Evolutionary conservation across 2,329 filamentous ascomycete species (phyloP).

Genomic region (Penicillium thymicola): DNA sequence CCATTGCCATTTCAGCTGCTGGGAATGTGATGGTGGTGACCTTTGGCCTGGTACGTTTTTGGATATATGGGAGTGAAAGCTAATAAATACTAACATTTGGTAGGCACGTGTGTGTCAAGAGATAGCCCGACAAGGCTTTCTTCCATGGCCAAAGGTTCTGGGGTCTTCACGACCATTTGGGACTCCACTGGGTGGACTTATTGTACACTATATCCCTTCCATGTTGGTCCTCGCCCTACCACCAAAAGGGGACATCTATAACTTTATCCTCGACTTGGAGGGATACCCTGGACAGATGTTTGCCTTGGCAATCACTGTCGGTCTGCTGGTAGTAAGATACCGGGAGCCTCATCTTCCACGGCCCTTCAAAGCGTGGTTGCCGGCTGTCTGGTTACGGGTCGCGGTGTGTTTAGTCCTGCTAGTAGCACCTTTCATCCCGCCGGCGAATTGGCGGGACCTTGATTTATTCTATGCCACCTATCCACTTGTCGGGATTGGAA

Average conservation of each 20-base stretch:
- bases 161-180: conserved; percentile 65
- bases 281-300: conserved; percentile 65
- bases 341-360: conserved; percentile 58
- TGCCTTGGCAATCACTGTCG: conserved; percentile 55
- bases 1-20: conserved; percentile 64
- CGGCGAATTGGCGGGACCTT: conserved; percentile 47
- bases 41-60: conserved; percentile 59
- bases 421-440: conserved; percentile 61
- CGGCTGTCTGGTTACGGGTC: conserved; percentile 57
- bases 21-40: conserved; percentile 73
- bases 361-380: conserved; percentile 64
- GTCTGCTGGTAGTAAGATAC: conserved; percentile 59
- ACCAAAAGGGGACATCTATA: conserved; percentile 64
- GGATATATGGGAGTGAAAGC: neutral
- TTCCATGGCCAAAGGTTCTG: conserved; percentile 60
- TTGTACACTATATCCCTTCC: conserved; percentile 67
- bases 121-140: conserved; percentile 67
- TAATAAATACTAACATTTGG: conserved; percentile 7
- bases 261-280: conserved; percentile 70
- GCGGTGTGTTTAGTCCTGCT: conserved; percentile 55
- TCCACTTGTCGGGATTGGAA: conserved; percentile 49
- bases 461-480: conserved; percentile 53
- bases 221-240: conserved; percentile 64
- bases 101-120: conserved; percentile 69
- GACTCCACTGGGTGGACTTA: conserved; percentile 63